Base-by-base conservation (phyloP, 2,329 filamentous ascomycete genomes). In the Paramyrothecium roridum region DNA sequence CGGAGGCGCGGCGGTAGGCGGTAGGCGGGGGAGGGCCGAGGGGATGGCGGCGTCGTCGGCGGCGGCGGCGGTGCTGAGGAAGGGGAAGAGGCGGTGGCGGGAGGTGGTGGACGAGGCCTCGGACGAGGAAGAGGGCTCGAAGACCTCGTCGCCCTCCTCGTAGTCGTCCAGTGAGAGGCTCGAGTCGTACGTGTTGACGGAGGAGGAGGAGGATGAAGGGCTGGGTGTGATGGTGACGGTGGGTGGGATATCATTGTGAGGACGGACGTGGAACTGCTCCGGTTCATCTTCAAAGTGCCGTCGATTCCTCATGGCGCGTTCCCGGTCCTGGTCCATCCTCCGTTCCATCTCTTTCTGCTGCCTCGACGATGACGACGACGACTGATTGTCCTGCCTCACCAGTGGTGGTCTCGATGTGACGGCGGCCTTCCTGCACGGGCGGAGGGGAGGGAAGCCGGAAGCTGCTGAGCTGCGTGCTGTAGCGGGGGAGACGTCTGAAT, bases 161-260 rank as follows among this genome's bases (percentile, higher is more conserved):
- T 63, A 57, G 20, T 65, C 65, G n/a, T 43, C 37, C 13, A 43
- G 37, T 6, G 59, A 76, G 63, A 83, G 76, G 3, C 86, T 89
- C 6, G 92, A 96, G 64, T 86, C 85, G 70, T 93, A 96, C 1
- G 92, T 96, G 57, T 91, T 88, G 61, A 85, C 80, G 0, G 91
- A 95, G 23, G 83, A 79, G 48, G 53, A 61, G 8, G 70, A 71
- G 13, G 57, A 54, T 2, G 60, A 37, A 8, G 37, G 37, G 37
- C 50, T 26, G 53, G 52, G 16, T 57, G 20, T 30, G 48, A 50
- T 16, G 8, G 22, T 52, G 20, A 52, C 51, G n/a, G 55, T 37
- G 16, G 43, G 49, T 23, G 50, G 26, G 30, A 50, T 50, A 16
- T 50, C 48, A 58, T 59, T 21, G 57, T 52, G 22, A 58, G 57